phyloP scores from a whole-genome alignment of 805 yeast genomes.

The Wickerhamiella parazyma region DNA sequence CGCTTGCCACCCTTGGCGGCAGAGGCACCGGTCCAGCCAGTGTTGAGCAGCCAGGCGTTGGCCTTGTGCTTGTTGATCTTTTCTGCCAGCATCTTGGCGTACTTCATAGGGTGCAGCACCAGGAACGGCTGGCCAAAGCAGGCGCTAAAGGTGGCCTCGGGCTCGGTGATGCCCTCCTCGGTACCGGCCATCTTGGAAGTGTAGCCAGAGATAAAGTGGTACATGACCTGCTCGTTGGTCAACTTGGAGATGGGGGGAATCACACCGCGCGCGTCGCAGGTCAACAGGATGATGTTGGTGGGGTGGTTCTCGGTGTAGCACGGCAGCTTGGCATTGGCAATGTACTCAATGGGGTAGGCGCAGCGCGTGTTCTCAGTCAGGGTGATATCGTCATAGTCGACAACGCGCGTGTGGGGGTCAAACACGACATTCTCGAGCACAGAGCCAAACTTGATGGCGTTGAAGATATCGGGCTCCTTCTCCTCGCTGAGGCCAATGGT shows the following conservation, averaged over 20 bases:
- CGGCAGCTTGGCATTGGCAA: constrained; percentile 92
- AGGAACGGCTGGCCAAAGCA: constrained; percentile 99
- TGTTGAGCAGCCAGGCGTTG: constrained; percentile 90
- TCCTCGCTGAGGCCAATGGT: constrained; percentile 79
- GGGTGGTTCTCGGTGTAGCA: constrained; percentile 86
- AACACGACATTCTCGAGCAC: constrained; percentile 87
- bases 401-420: constrained; percentile 63
- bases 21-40: constrained; percentile 97
- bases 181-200: constrained; percentile 99
- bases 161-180: constrained; percentile 96
- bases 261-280: constrained; percentile 98
- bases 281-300: constrained; percentile 75
- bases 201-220: constrained; percentile 96
- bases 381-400: constrained; percentile 67
- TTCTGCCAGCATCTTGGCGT: constrained; percentile 90
- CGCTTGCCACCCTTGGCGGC: constrained; percentile 90
- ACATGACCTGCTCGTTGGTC: constrained; percentile 93
- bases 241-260: constrained; percentile 93
- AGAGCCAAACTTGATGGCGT: constrained; percentile 88
- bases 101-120: constrained; percentile 95
- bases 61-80: constrained; percentile 83
- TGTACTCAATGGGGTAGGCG: constrained; percentile 95
- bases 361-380: constrained; percentile 97
- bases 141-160: constrained; percentile 94
- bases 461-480: constrained; percentile 95